A percentile compares a stretch with the other conserved stretches of the same genome.
These are phyloP conservation scores for Epichloe sp. DNA, from an alignment of 2,329 filamentous ascomycete genomes.

Conservation along the genomic window DNA sequence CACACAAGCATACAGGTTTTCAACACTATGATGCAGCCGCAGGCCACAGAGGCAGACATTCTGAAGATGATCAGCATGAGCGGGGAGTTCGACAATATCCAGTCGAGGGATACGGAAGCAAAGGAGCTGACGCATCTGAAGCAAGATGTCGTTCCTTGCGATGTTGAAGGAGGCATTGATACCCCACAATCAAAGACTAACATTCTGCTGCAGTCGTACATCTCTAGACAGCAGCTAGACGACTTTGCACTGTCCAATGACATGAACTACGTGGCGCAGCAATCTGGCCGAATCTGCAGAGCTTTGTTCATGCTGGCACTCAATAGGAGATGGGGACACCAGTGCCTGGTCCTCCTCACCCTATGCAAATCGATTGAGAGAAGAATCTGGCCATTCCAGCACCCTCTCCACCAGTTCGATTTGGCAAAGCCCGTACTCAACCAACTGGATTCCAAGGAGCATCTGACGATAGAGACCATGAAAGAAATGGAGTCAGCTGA, in stretches of 20 bases:
- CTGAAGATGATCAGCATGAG: constrained; percentile 96
- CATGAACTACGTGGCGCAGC: constrained; percentile 88
- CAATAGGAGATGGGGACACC: constrained; percentile 89
- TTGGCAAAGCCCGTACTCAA: constrained; percentile 71
- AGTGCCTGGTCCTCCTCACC: constrained; percentile 81
- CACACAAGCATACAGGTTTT: constrained; percentile 93
- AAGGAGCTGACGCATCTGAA: constrained; percentile 70
- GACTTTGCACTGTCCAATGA: constrained; percentile 92
- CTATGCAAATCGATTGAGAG: constrained; percentile 96
- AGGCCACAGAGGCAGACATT: constrained; percentile 80
- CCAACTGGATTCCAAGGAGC: constrained; percentile 71
- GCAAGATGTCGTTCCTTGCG: constrained; percentile 59
- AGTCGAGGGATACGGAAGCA: constrained; percentile 78
- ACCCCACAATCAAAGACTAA: constrained; percentile 85
- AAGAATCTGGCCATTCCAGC: constrained; percentile 86
- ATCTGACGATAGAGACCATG: constrained; percentile 65
- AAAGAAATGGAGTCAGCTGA: constrained; percentile 89
- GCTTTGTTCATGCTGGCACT: constrained; percentile 95
- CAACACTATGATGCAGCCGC: constrained; percentile 83
- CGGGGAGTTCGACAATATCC: constrained; percentile 94
- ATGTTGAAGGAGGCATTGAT: constrained; percentile 60
- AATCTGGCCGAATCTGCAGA: constrained; percentile 85
- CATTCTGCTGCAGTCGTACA: constrained; percentile 85
- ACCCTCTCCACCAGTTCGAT: constrained; percentile 92
- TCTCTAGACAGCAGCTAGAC: constrained; percentile 74